Base-by-base conservation (phyloP, 768 basidiomycete species). In the Rhodosporidiobolus odoratus region DNA sequence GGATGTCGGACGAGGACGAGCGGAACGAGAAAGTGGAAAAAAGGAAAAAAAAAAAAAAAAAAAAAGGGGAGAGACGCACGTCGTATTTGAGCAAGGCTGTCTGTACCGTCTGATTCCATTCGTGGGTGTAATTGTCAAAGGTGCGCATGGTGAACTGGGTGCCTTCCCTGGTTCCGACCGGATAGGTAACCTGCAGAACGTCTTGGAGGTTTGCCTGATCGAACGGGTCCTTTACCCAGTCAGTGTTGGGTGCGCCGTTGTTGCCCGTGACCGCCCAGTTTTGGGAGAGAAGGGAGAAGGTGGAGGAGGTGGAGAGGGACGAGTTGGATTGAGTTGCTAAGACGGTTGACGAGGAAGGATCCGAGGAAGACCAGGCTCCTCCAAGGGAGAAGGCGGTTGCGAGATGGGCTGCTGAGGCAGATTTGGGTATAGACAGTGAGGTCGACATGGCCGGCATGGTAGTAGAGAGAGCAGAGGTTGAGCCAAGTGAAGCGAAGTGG, bases 71-170 rank as follows among this genome's bases (percentile, higher is more conserved):
- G 32, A 2, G 23, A 38, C 68, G 40, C 32, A 66, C 69, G 13
- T 71, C 54, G 54, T 71, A 71, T 30, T 61, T 61, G 35, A 71
- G 34, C 8, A 66, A 15, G 9, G 69, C 69, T 9, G 65, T 71
- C 56, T 58, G 54, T 2, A 71, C 63, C 32, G 34, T 45, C n/a
- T 13, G 9, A 45, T 56, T 48, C 25, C n/a, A 25, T 12, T n/a
- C 66, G 2, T n/a, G n/a, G 19, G 37, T 37, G n/a, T 57, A 60
- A 17, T 21, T n/a, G 17, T 34, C 10, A 21, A 66, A 62, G n/a
- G 43, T 45, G 1, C 25, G 23, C 59, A 66, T 66, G 27, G 47
- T 38, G 69, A 66, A 71, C 52, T 71, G 69, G 17, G 52, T 57
- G 1, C 69, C 69, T 5, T 66, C 65, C 1, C 64, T 47, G 23